Evolutionary conservation across 106 monocot genomes (phyloP).

Genomic region (Allium cepa): DNA sequence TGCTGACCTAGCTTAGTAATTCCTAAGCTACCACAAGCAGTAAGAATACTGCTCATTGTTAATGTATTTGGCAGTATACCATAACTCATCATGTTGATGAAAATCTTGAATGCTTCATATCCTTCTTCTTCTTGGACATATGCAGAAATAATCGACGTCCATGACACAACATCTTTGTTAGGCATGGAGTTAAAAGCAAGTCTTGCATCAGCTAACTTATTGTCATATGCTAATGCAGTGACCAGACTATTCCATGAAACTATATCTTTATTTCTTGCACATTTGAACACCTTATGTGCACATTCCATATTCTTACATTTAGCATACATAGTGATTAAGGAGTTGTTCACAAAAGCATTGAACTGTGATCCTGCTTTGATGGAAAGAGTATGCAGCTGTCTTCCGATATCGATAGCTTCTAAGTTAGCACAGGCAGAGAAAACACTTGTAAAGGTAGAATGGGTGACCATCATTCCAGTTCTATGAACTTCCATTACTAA

Average conservation of each 20-base stretch:
- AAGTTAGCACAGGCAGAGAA: constrained; percentile 48
- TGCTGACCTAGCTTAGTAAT: constrained; percentile 28
- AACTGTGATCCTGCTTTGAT: constrained; percentile 55
- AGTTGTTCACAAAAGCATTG: constrained; percentile 50
- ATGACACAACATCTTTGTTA: constrained; percentile 43
- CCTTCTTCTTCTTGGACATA: constrained; percentile 43
- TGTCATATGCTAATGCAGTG: constrained; percentile 34
- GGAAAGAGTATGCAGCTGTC: constrained; percentile 50
- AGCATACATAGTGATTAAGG: constrained; percentile 61
- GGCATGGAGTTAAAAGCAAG: constrained; percentile 50
- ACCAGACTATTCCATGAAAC: constrained; percentile 72
- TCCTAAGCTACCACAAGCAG: constrained; percentile 28
- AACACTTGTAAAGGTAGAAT: constrained; percentile 46
- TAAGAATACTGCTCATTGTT: constrained; percentile 40
- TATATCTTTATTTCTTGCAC: constrained; percentile 42
- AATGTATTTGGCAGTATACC: constrained; percentile 29
- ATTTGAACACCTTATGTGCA: constrained; percentile 26
- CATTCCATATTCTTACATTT: constrained; percentile 38
- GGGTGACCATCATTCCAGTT: constrained; percentile 30
- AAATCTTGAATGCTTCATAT: constrained; percentile 34
- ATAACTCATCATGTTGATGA: constrained; percentile 37
- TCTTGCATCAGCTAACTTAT: constrained; percentile 41
- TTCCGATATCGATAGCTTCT: constrained; percentile 42
- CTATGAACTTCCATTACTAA: constrained; percentile 40
- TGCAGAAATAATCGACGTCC: constrained; percentile 70